Evolutionary conservation across 108 stramenopile species (phyloP), one percentile per base, ranked within the genome.

Genomic region (Nannochloropsis gaditana): DNA sequence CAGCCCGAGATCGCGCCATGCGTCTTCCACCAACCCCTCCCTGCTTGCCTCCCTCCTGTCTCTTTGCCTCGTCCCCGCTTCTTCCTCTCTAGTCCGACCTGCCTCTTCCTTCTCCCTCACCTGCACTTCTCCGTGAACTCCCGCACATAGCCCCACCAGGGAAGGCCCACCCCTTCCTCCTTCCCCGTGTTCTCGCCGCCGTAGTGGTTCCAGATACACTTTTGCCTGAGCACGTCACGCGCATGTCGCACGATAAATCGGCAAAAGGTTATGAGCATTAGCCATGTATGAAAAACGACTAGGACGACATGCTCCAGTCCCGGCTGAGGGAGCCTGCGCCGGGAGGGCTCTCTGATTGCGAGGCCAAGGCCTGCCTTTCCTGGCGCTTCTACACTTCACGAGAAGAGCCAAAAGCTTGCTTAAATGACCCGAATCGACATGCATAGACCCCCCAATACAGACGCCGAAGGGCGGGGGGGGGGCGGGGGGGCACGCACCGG

Each of bases 141-240:
- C 19, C 87, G 84, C n/a, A 96, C 86, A 84, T 98, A 98, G 44
- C 95, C 91, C 96, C 95, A 98, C 92, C 94, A 96, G 10, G 82
- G 82, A 50, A 82, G 80, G 42, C 97, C 97, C 45, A 97, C 84
- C 45, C 97, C 97, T 81, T 86, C 80, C 47, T 17, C 10, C 1
- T 45, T 45, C n/a, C 45, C 19, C 4, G 85, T 83, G 9, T 42
- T 4, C 19, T 85, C 79, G 10, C 88, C 88, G 10, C 88, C 88
- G 83, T 88, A 88, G 50, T 41, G n/a, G 44, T 87, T 84, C 41
- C 42, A 42, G 41, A 83, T 43, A n/a, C 59, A 73, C 59, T 73
- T 73, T 73, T 73, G 59, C 3, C 59, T 73, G 6, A 17, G 11
- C 10, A 15, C 50, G 50, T 1, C 50, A 10, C 1, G 50, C 50